Percentiles rank a stretch among this genome's conserved stretches.
phyloP scores from a whole-genome alignment of 495 filamentous ascomycete species.

The Xanthoparmelia taractica region DNA sequence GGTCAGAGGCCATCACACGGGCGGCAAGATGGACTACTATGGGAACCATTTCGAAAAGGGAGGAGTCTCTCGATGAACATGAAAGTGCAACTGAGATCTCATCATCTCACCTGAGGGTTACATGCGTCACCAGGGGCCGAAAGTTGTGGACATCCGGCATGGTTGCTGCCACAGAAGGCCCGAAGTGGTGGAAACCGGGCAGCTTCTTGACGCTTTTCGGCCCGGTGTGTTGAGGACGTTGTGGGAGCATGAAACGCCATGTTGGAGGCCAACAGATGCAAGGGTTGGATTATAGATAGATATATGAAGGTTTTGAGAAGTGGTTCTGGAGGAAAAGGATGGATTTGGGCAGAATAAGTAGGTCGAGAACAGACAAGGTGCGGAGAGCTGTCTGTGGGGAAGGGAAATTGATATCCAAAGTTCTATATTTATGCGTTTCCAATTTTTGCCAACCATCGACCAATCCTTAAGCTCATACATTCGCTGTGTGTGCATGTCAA shows the following conservation, averaged over 20 bases:
- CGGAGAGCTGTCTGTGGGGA: too few relatives aligned
- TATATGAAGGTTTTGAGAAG: too few relatives aligned
- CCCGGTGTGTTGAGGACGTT: not conserved
- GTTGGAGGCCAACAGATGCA: too few relatives aligned
- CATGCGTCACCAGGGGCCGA: not conserved
- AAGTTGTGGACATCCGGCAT: not conserved
- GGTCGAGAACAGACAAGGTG: too few relatives aligned
- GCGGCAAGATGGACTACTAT: slow-evolving; percentile 44
- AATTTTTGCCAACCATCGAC: not conserved
- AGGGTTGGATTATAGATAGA: too few relatives aligned
- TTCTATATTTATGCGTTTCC: not conserved
- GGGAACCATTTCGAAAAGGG: slow-evolving; percentile 50
- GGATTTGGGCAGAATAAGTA: too few relatives aligned
- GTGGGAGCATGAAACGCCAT: not conserved
- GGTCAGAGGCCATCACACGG: slow-evolving; percentile 27
- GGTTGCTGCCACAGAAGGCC: not conserved
- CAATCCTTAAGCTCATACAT: too few relatives aligned
- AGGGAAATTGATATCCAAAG: not conserved
- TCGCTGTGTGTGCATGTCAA: too few relatives aligned
- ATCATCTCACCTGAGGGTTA: not conserved
- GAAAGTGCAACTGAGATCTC: not conserved
- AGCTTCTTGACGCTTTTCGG: not conserved
- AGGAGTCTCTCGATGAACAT: slow-evolving; percentile 44
- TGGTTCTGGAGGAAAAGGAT: not conserved
- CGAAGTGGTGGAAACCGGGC: not conserved